phyloP scores from a whole-genome alignment of 352 stramenopile genomes.

The Phytophthora cryptogea region DNA sequence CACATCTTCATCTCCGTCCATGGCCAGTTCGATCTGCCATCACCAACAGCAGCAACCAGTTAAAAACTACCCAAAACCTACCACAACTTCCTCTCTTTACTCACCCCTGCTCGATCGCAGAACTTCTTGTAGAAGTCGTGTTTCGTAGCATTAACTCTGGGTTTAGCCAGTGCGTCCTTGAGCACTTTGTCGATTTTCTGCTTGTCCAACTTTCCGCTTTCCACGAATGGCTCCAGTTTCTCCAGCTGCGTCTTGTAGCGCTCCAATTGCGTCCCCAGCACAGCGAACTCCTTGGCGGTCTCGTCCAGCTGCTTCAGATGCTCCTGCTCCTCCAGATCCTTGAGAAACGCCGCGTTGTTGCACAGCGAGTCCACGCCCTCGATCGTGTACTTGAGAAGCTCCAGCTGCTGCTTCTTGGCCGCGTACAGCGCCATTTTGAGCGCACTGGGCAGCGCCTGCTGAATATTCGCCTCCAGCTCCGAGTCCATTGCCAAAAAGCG shows the following conservation, averaged over 20 bases:
- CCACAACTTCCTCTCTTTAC: slow-evolving; percentile 1
- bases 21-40: slow-evolving; percentile 70
- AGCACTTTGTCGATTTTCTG: slow-evolving; percentile 69
- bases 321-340: slow-evolving; percentile 61
- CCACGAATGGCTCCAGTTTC: slow-evolving; percentile 57
- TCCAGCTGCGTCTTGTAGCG: slow-evolving; percentile 77
- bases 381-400: slow-evolving; percentile 76
- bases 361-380: slow-evolving; percentile 71
- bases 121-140: slow-evolving; percentile 85
- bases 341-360: slow-evolving; percentile 68
- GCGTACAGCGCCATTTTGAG: slow-evolving; percentile 81
- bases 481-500: slow-evolving; percentile 45
- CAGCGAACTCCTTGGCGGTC: slow-evolving; percentile 70
- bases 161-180: slow-evolving; percentile 49
- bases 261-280: slow-evolving; percentile 64
- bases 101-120: slow-evolving; percentile 71
- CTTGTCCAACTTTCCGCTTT: slow-evolving; percentile 54
- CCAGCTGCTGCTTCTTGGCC: slow-evolving; percentile 74
- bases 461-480: slow-evolving; percentile 63
- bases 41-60: background rate
- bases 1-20: slow-evolving; percentile 76
- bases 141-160: slow-evolving; percentile 59
- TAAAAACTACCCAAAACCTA: background rate
- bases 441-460: slow-evolving; percentile 61
- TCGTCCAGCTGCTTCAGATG: slow-evolving; percentile 62